Evolutionary conservation across 257 asterid genomes (phyloP), one percentile per base, ranked within the genome.

Genomic region (Leptodermis oblonga): DNA sequence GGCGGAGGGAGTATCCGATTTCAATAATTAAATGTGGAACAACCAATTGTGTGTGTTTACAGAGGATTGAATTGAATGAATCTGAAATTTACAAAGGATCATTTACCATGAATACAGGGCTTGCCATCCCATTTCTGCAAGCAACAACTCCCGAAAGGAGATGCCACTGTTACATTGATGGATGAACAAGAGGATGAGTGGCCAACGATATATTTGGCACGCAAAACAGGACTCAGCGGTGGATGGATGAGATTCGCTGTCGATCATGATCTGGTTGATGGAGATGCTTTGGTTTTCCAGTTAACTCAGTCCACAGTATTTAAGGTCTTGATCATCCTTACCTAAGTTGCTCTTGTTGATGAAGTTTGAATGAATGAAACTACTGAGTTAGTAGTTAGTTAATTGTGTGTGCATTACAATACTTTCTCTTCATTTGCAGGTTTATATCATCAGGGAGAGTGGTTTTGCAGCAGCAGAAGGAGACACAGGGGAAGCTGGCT

Each of bases 231-330:
- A 36, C 92, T 93, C 15, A 93, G 98, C 20, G 98, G 97, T 15
- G 98, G 98, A 30, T 93, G 98, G 97, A 93, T 86, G 73, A 82
- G 75, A 74, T 93, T 93, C 49, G 64, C 98, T 1, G 84, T 90
- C 45, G 97, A 90, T 76, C 98, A 92, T 63, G 82, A 79, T 61
- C 86, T 90, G 77, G 97, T 79, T 0, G 97, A 92, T 63, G 97
- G 98, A 0, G 98, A 92, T 77, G 90, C 97, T 0, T 70, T 92
- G 22, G 84, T 92, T 37, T 90, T 90, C 78, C 96, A 88, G 80
- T 51, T 84, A 58, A 77, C 80, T 56, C 73, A 70, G 63, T 88
- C 92, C 9, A 77, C 95, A 0, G 79, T 77, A 34, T 82, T 90
- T 37, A 87, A 86, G 93, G 98, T 90, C 43, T 22, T 18, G 3